phyloP scores from a whole-genome alignment of 148 eudicot genomes.

The Camellia lanceoleosa region DNA sequence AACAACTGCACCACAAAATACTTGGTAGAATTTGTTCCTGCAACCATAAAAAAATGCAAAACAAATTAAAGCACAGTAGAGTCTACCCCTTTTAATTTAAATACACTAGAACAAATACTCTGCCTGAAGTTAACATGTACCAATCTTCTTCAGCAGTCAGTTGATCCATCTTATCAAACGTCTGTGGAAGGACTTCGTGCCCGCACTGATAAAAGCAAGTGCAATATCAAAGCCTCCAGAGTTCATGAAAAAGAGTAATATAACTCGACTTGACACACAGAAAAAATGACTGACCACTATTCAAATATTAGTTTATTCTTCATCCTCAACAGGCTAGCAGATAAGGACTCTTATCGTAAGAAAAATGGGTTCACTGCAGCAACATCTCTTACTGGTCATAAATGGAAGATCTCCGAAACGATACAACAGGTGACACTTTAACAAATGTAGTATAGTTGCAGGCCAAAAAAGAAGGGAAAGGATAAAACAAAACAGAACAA shows the following conservation, averaged over 20 bases:
- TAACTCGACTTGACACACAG: constrained; percentile 10
- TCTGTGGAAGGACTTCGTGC: constrained; percentile 85
- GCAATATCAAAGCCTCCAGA: constrained; percentile 75
- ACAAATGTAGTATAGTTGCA: constrained; percentile 7
- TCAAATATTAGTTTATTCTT: background rate
- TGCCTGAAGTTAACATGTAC: constrained; percentile 25
- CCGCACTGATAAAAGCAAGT: constrained; percentile 80
- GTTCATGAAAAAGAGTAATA: constrained; percentile 56
- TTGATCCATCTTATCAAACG: constrained; percentile 81
- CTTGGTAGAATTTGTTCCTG: constrained; percentile 74
- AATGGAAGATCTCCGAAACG: background rate
- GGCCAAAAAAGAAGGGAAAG: constrained; percentile 5
- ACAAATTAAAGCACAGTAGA: constrained; percentile 13
- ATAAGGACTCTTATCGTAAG: constrained; percentile 2
- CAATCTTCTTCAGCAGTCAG: constrained; percentile 59
- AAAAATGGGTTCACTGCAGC: background rate
- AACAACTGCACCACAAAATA: constrained; percentile 76
- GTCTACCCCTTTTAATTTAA: constrained; percentile 4
- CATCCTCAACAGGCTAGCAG: background rate
- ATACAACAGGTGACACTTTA: background rate
- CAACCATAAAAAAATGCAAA: constrained; percentile 15
- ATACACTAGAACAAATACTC: constrained; percentile 1
- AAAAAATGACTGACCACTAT: background rate
- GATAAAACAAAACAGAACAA: constrained; percentile 12
- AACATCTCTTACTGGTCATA: constrained; percentile 7